phyloP scores from a whole-genome alignment of 2,329 filamentous ascomycete genomes.

The Chalaropsis thielavioides region DNA sequence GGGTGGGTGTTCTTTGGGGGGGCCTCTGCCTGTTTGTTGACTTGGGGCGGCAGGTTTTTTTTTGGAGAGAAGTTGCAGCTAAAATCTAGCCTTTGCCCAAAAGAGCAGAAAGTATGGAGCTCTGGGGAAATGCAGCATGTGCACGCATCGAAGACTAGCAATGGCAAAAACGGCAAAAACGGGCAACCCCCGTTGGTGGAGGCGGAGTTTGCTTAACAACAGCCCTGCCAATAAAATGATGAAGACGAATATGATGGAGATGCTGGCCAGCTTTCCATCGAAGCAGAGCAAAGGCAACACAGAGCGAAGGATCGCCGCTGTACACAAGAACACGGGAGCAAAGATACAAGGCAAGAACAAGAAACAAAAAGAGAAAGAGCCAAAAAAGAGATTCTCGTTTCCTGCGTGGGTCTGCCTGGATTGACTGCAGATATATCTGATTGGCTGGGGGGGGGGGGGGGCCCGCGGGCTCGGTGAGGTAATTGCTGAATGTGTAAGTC shows the following conservation, averaged over 20 bases:
- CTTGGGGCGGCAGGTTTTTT: background rate
- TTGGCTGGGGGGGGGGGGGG: background rate
- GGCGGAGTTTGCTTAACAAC: background rate
- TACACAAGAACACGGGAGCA: background rate
- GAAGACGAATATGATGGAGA: background rate
- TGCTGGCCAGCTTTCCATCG: background rate
- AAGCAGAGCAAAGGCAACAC: background rate
- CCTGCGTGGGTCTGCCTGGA: background rate
- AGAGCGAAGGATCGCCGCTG: background rate
- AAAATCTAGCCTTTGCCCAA: background rate
- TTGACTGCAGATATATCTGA: background rate
- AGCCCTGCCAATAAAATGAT: background rate
- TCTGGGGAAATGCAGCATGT: background rate
- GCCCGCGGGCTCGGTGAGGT: background rate
- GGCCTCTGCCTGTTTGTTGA: background rate
- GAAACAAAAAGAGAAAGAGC: background rate
- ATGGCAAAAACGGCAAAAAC: background rate
- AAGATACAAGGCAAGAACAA: background rate
- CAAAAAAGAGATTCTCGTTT: background rate
- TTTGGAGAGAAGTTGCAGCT: background rate
- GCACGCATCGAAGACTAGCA: background rate
- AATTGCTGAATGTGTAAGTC: conserved; percentile 8
- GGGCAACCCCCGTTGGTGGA: background rate
- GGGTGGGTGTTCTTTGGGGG: background rate
- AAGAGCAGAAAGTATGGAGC: background rate